Evolutionary conservation across 1,284 basidiomycete species (phyloP), one percentile per base, ranked within the genome.

Genomic region (Malassezia yamatoensis): DNA sequence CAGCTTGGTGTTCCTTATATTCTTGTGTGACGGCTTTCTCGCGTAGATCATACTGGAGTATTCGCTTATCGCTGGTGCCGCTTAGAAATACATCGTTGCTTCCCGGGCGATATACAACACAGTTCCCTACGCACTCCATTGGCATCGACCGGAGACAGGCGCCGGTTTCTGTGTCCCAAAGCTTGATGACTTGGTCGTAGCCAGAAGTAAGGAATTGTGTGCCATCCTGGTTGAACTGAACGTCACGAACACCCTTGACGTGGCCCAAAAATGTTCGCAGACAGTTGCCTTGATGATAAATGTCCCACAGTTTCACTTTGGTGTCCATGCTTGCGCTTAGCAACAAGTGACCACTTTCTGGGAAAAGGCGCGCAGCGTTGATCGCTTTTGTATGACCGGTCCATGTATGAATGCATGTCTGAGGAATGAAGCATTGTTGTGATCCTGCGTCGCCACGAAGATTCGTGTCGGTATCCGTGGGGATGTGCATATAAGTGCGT

Each of bases 271-370:
- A 99, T 0, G 94, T 98, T 35, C 94, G 84, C 51, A 98, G 78
- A 73, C 91, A 96, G 68, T 94, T 91, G 52, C 91, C 89, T 72
- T 94, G 88, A 53, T 89, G 88, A 72, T 99, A 98, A 2, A 96
- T 83, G 71, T 98, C 94, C 94, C 94, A 99, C 38, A 99, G 82
- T 88, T 99, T 99, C 78, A 99, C 88, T 76, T 96, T 93, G 9
- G 90, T 96, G 76, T 99, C 94, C 89, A 96, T 93, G 53, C 88
- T 91, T 1, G 85, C 90, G 70, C 87, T 91, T 57, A 98, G 82
- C 60, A 98, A 75, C 32, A 98, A 78, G 77, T 99, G 94, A 0
- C 90, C 91, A 12, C 88, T 90, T 55, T 85, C 80, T 7, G 94
- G 94, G 78, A 98, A 91, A 39, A 90, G 79, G 51, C 88, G 85